Base-by-base conservation (phyloP, 768 basidiomycete species). In the Termitomyces sp. region DNA sequence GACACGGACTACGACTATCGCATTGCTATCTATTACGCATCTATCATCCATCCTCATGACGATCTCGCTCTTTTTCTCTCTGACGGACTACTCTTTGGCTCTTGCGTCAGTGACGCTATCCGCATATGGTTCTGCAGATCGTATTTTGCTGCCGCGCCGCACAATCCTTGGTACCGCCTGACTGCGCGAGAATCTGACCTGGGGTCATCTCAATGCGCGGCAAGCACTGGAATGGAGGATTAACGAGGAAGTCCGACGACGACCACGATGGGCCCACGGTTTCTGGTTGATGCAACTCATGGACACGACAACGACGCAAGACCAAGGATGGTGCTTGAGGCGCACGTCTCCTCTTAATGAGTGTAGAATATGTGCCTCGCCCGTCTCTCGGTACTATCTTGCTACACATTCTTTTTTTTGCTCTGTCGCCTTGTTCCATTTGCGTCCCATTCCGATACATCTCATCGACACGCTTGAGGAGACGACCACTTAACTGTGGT, bases 401-500 rank as follows among this genome's bases (percentile, higher is more conserved):
- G 87, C 76, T 71, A 73, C 68, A 76, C 63, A 75, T 13, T 55
- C 78, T 74, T 77, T 80, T 73, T 75, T 63, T 64, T 63, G 69
- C 63, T 62, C 57, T 68, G 74, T 72, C 70, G 70, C 69, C n/a
- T 63, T 74, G 74, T 74, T 68, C 70, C 64, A 66, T 68, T 65
- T 67, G 70, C 64, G 70, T 80, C 79, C 83, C 80, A 69, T 61
- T 77, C 82, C 77, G 63, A 69, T 67, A 75, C 82, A 73, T 69
- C 76, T 82, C 85, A 77, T 81, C 73, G 67, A 68, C 71, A 70
- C 71, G 80, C 82, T 84, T 71, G 83, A 83, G 81, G 82, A 81
- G 86, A 87, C 86, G 87, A 88, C 86, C 88, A 82, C 88, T 89
- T 90, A 58, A 71, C 67, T 89, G 89, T 82, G 87, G 88, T 87